These are phyloP conservation scores for Wickerhamiella azymoides DNA, from an alignment of 805 yeast genomes.

Conservation along the genomic window DNA sequence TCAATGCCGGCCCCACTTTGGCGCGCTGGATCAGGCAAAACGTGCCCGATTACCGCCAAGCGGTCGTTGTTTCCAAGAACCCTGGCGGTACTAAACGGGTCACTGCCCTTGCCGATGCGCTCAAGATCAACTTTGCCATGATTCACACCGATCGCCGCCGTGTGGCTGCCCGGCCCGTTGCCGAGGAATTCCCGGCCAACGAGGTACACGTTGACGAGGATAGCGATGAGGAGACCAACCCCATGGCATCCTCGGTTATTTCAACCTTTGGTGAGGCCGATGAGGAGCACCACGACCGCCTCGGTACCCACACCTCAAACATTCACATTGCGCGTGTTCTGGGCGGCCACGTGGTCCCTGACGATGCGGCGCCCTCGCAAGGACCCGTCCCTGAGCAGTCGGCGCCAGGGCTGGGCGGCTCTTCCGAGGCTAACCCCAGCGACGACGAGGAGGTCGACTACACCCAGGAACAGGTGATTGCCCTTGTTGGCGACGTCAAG, in stretches of 20 bases:
- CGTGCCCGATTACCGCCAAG: conserved; percentile 68
- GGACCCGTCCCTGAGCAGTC: conserved; percentile 12
- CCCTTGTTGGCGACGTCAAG: conserved; percentile 91
- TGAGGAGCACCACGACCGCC: conserved; percentile 13
- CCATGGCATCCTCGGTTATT: conserved; percentile 11
- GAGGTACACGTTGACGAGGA: conserved; percentile 15
- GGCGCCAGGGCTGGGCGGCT: conserved; percentile 59
- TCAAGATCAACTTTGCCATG: conserved; percentile 96
- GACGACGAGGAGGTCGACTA: conserved; percentile 78
- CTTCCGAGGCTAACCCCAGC: conserved; percentile 57
- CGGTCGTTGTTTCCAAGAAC: conserved; percentile 95
- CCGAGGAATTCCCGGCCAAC: conserved; percentile 19
- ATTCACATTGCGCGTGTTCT: conserved; percentile 93
- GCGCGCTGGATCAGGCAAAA: conserved; percentile 93
- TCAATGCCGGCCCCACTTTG: conserved; percentile 90
- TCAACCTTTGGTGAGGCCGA: conserved; percentile 11
- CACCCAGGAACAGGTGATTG: conserved; percentile 67
- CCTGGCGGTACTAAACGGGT: conserved; percentile 99
- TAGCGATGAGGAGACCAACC: conserved; percentile 12
- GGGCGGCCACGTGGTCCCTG: conserved; percentile 89
- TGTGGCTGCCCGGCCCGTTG: conserved; percentile 41
- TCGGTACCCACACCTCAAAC: conserved; percentile 13
- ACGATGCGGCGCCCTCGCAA: conserved; percentile 19
- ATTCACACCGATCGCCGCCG: conserved; percentile 96
- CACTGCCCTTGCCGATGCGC: conserved; percentile 91